Base-by-base conservation (phyloP, 2,329 filamentous ascomycete genomes). In the Cordyceps farinosa region DNA sequence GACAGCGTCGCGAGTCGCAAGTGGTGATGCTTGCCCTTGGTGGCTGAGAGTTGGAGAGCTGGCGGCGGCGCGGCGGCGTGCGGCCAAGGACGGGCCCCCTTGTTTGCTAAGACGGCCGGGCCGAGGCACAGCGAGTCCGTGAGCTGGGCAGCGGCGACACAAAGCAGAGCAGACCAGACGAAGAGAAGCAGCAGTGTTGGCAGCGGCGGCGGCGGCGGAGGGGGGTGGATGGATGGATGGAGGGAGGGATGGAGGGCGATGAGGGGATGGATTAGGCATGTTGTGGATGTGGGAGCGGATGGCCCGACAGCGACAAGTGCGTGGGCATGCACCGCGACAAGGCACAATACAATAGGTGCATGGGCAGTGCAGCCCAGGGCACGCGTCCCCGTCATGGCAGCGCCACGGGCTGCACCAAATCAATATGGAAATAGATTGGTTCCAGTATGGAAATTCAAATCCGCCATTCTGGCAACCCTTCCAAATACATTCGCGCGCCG, bases 141-240 rank as follows among this genome's bases (percentile, higher is more conserved):
- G 58, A 53, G 32, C 27, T n/a, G 44, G 58, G 50, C 58, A 17
- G 58, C 34, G 15, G 50, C n/a, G 47, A 36, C 29, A 30, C n/a
- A 40, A 47, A 36, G 47, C 32, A 56, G 53, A 42, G 9, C 15
- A 51, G 27, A 15, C 51, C 32, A 27, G 38, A 47, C 11, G 36
- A 45, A 44, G 48, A 59, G 32, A 13, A 36, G 50, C 58, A 36
- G 15, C 29, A 34, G 47, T 22, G 22, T 44, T 52, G 29, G n/a
- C 13, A 30, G 22, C 8, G 22, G 13, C 48, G 34, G 30, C 17
- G 52, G 29, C 22, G 22, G 52, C 29, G 42, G 50, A 55, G 62
- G 56, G 52, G 62, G 38, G 62, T 61, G 56, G 56, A 54, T 47
- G 56, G 62, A 59, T 48, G 53, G 62, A 60, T 38, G 50, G 55